Base-by-base conservation (phyloP, 2,329 filamentous ascomycete genomes). In the Fusarium armeniacum region DNA sequence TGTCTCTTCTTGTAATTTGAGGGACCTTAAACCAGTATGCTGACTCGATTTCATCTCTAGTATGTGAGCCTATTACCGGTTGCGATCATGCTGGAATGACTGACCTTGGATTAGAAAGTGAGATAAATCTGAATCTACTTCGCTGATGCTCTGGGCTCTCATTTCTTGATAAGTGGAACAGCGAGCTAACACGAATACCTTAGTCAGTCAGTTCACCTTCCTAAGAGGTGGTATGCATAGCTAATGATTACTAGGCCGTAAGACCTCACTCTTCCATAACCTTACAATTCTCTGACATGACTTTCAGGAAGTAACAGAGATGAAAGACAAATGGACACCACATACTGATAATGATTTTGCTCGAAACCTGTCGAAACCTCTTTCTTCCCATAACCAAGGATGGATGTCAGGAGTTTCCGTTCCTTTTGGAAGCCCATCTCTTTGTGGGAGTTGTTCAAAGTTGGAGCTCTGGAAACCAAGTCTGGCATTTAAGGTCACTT, bases 101-200 rank as follows among this genome's bases (percentile, higher is more conserved):
- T 44, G 16, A 44, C 24, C 1, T 7, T 16, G 26, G 3, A 4
- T 11, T 7, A 44, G 41, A 44, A 44, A 26, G 41, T 44, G 26
- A 44, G 41, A 44, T 26, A 44, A 10, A 28, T 7, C 4, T 43
- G 13, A 26, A n/a, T 22, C 8, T 26, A n/a, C 7, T 18, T 26
- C 12, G 6, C 6, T 24, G 11, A 8, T 10, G 3, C 7, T 26
- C 41, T 16, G 12, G 5, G 2, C 5, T 4, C 4, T 26, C 8
- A 3, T 8, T 11, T 28, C 3, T 26, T 26, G 18, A 6, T n/a
- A 0, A 36, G 8, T 8, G 18, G 7, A 6, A 11, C 11, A 5
- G 4, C 3, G 10, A 11, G 15, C 41, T 44, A 18, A 44, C 18
- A 18, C 1, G 11, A 10, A 5, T 18, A 26, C 13, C 20, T 20